Percentiles rank a stretch among this genome's conserved stretches.
phyloP scores from a whole-genome alignment of 257 asterid genomes.

The Solanum chilense region DNA sequence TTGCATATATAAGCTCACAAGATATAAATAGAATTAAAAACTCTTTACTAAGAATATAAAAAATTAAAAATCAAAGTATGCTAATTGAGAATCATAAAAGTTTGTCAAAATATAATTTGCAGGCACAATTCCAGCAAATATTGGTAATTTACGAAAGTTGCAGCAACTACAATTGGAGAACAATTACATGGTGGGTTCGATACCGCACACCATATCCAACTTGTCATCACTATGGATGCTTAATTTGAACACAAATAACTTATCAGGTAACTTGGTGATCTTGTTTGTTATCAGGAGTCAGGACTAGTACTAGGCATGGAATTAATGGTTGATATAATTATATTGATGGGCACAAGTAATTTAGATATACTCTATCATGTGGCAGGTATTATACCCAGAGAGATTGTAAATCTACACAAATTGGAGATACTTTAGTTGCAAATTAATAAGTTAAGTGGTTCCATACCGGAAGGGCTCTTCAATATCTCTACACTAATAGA shows the following conservation, averaged over 20 bases:
- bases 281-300: neutral
- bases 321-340: no score
- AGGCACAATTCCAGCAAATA: neutral
- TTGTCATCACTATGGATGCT: neutral
- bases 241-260: neutral
- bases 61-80: no score
- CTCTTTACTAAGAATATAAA: no score
- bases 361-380: neutral
- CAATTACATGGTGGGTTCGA: neutral
- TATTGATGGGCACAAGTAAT: no score
- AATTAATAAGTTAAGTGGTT: neutral
- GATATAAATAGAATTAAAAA: no score
- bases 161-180: neutral
- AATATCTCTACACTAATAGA: slow-evolving; percentile 9
- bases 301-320: no score
- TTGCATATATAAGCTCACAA: no score
- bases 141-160: neutral
- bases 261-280: neutral
- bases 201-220: neutral
- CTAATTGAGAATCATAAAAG: neutral
- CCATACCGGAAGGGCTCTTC: slow-evolving; percentile 12
- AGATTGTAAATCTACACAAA: slow-evolving; percentile 7
- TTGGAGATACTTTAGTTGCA: neutral
- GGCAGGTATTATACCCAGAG: slow-evolving; percentile 22
- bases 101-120: neutral